phyloP scores from a whole-genome alignment of 108 stramenopile genomes.

The Fragilariopsis cylindrus region DNA sequence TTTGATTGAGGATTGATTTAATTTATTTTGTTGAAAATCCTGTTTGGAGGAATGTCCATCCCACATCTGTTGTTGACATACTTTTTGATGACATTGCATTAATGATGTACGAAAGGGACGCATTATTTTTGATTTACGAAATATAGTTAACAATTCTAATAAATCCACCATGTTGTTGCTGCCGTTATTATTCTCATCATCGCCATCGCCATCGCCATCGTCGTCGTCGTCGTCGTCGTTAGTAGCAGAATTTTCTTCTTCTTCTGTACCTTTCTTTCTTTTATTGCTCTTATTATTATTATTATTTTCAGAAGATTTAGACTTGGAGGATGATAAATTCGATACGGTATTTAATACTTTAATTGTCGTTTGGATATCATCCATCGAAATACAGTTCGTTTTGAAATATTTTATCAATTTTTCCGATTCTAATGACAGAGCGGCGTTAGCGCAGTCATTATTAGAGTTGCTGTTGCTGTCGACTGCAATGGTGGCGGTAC shows the following conservation, averaged over 20 bases:
- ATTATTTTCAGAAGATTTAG: slow-evolving; percentile 4
- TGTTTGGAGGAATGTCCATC: slow-evolving; percentile 58
- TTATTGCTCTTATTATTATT: slow-evolving; percentile 23
- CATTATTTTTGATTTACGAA: slow-evolving; percentile 52
- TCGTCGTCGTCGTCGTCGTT: neutral
- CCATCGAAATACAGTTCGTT: slow-evolving; percentile 36
- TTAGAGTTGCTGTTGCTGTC: neutral
- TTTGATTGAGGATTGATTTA: slow-evolving; percentile 51
- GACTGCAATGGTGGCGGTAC: no score
- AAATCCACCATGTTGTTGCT: neutral
- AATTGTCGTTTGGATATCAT: slow-evolving; percentile 48
- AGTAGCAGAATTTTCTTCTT: neutral
- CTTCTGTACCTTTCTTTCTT: neutral
- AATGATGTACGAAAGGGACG: slow-evolving; percentile 76
- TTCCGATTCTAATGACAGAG: neutral
- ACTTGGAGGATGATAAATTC: slow-evolving; percentile 34
- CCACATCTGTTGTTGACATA: slow-evolving; percentile 67
- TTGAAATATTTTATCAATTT: neutral
- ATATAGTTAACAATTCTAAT: slow-evolving; percentile 23
- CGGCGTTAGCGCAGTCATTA: neutral
- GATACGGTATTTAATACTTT: slow-evolving; percentile 64
- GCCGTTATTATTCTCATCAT: neutral
- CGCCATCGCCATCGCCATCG: neutral
- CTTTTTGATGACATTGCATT: slow-evolving; percentile 46
- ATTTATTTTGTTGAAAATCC: slow-evolving; percentile 40